Conservation (phyloP, 2,329 filamentous ascomycete genomes). For the Fusarium protoensiforme region DNA sequence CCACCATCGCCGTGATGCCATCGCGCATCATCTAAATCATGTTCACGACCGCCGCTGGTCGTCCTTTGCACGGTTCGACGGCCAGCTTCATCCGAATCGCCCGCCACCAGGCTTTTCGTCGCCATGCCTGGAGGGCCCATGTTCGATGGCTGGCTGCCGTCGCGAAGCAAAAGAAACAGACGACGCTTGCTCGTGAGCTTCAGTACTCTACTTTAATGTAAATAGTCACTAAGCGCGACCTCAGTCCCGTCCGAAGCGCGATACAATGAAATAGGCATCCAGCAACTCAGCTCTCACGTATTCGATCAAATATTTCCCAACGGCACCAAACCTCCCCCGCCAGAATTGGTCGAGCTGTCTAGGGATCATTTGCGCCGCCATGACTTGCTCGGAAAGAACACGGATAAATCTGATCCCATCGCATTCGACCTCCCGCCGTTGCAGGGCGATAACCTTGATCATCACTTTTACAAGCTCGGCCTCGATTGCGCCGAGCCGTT, state of each 20-base stretch:
- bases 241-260: constrained; percentile 69
- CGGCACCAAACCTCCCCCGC: constrained; percentile 65
- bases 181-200: constrained; percentile 56
- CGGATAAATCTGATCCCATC: constrained; percentile 79
- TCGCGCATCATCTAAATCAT: constrained; percentile 41
- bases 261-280: constrained; percentile 93
- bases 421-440: constrained; percentile 86
- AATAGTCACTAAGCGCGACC: neutral
- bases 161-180: constrained; percentile 35
- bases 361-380: constrained; percentile 86
- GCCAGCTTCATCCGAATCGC: constrained; percentile 63
- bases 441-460: constrained; percentile 84
- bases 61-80: constrained; percentile 54
- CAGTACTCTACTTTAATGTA: neutral
- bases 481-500: constrained; percentile 89
- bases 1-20: constrained; percentile 39
- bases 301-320: constrained; percentile 84
- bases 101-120: constrained; percentile 58
- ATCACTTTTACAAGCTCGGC: constrained; percentile 92
- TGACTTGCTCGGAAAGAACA: constrained; percentile 90
- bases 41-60: constrained; percentile 48
- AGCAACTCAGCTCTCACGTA: constrained; percentile 88
- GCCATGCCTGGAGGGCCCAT: constrained; percentile 49
- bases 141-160: constrained; percentile 58
- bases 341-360: constrained; percentile 81